These are phyloP conservation scores for Rhizopogon sp. DNA, from an alignment of 768 basidiomycete genomes.

Conservation along the genomic window DNA sequence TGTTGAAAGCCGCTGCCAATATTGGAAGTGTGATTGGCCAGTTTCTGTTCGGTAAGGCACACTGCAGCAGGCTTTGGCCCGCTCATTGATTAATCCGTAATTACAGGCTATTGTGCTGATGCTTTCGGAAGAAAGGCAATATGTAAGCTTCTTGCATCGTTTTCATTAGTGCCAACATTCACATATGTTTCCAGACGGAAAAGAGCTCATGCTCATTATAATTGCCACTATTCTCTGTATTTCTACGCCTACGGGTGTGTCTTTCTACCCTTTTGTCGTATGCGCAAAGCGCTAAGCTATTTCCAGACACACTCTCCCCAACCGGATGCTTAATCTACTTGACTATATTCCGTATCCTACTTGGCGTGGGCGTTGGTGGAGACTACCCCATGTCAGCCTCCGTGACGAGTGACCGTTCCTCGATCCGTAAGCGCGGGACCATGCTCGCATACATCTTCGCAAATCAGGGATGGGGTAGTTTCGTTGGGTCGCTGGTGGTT, in stretches of 20 bases:
- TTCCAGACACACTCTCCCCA: slow-evolving; percentile 45
- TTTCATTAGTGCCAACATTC: not conserved
- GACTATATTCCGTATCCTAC: slow-evolving; percentile 60
- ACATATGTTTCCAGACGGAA: slow-evolving; percentile 44
- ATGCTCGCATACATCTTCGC: slow-evolving; percentile 75
- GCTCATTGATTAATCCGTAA: not conserved
- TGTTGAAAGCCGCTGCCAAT: slow-evolving; percentile 65
- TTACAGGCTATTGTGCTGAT: slow-evolving; percentile 58
- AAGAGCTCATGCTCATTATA: slow-evolving; percentile 79
- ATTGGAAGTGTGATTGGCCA: slow-evolving; percentile 72
- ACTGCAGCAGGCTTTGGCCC: not conserved
- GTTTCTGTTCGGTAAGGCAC: slow-evolving; percentile 47
- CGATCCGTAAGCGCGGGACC: slow-evolving; percentile 61
- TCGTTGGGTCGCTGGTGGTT: slow-evolving; percentile 56
- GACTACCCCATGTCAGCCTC: slow-evolving; percentile 78
- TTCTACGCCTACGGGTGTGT: slow-evolving; percentile 53
- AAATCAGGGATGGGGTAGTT: slow-evolving; percentile 74
- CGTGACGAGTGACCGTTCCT: slow-evolving; percentile 62
- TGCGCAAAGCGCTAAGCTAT: not conserved
- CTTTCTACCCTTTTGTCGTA: not conserved
- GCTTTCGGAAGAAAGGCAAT: slow-evolving; percentile 64
- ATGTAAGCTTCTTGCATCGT: slow-evolving; percentile 31
- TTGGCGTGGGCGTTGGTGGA: slow-evolving; percentile 76
- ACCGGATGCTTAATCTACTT: slow-evolving; percentile 56
- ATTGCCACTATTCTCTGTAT: slow-evolving; percentile 69